Base-by-base conservation (phyloP, 2,329 filamentous ascomycete genomes). In the Immersiporthe knoxdaviesiana region DNA sequence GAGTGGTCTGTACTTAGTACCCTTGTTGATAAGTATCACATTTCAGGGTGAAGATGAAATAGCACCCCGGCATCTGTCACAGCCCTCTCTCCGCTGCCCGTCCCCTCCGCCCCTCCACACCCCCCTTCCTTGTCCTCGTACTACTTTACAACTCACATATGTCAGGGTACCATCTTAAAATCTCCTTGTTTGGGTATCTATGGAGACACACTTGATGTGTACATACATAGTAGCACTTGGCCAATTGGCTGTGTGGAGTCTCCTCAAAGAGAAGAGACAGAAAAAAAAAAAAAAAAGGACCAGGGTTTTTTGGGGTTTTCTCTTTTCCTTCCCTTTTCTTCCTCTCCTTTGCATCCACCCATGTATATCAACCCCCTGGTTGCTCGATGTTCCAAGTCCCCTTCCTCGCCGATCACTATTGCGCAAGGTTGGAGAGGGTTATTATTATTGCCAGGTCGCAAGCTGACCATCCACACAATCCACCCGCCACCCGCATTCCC, bases 371-470 rank as follows among this genome's bases (percentile, higher is more conserved):
- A 5, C 44, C 21, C 41, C 44, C 44, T 8, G 44, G 18, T n/a
- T 7, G 44, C 44, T n/a, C 21, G 44, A n/a, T 47, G 44, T 18
- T 47, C n/a, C 21, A 21, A 47, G 44, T 47, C 21, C 44, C 41
- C 44, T n/a, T 47, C 52, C 14, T 30, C 27, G 52, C 52, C 52
- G 52, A 56, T 56, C 52, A 56, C 27, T 56, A 56, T 56, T 18
- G 52, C 52, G 24, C 52, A 56, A 30, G 52, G 52, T 30, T 16
- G 27, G 52, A 27, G 27, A 56, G n/a, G n/a, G n/a, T n/a, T 35
- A 35, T 35, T 56, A 32, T 56, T 56, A 32, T 30, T 56, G n/a
- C 52, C 52, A 56, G 14, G 52, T 47, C 52, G 52, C 52, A 56
- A 56, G 52, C 52, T 56, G 52, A 18, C 24, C n/a, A 18, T 30